These are phyloP conservation scores for Penicillium sp. DNA, from an alignment of 2,329 filamentous ascomycete genomes.

Conservation along the genomic window DNA sequence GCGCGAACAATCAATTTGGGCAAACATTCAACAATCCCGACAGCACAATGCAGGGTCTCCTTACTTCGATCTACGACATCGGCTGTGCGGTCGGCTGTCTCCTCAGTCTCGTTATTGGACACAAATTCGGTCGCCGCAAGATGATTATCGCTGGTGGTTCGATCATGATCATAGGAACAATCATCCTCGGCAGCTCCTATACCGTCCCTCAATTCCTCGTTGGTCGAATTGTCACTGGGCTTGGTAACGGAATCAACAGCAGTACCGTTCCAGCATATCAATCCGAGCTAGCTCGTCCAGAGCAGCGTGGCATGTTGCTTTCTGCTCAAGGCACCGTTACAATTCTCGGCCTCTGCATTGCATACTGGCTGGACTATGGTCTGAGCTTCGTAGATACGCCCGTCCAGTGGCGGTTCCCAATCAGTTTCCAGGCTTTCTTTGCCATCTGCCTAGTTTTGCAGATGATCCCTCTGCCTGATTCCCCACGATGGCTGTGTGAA, in stretches of 20 bases:
- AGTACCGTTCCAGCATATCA: conserved; percentile 24
- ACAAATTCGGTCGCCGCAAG: conserved; percentile 43
- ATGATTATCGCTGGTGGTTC: conserved; percentile 44
- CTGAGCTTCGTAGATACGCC: conserved; percentile 28
- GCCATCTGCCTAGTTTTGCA: conserved; percentile 37
- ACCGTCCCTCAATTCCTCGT: conserved; percentile 46
- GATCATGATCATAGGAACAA: conserved; percentile 47
- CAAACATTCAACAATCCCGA: conserved; percentile 39
- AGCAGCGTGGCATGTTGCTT: conserved; percentile 18
- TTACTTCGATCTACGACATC: conserved; percentile 30
- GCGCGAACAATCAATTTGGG: conserved; percentile 43
- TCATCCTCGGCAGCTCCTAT: conserved; percentile 43
- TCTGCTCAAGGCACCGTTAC: conserved; percentile 34
- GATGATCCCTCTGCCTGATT: conserved; percentile 40
- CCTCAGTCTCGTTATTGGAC: conserved; percentile 37
- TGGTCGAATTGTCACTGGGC: conserved; percentile 47
- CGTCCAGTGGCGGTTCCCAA: conserved; percentile 46
- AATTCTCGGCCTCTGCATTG: conserved; percentile 49
- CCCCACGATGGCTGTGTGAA: conserved; percentile 38
- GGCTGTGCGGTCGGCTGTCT: conserved; percentile 35
- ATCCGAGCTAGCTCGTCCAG: conserved; percentile 20
- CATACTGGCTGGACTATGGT: conserved; percentile 50
- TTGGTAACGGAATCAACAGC: conserved; percentile 34
- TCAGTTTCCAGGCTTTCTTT: conserved; percentile 44
- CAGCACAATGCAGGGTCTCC: conserved; percentile 39